phyloP scores from a whole-genome alignment of 306 rosid species.

The Lablab purpureus region DNA sequence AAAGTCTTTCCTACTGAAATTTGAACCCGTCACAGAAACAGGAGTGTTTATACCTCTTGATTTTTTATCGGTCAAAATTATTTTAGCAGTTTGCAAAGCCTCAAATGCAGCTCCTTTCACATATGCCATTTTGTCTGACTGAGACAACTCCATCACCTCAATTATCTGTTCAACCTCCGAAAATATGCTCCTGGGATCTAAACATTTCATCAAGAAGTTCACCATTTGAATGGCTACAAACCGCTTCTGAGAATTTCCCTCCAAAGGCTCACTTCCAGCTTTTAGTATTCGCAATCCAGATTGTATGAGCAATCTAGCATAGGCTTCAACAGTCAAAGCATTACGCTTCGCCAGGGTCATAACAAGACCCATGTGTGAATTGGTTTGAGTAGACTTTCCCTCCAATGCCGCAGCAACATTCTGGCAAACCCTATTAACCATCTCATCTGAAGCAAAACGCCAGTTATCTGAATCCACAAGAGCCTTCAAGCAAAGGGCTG shows the following conservation, averaged over 20 bases:
- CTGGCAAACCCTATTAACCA: conserved; percentile 87
- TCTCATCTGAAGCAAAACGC: conserved; percentile 87
- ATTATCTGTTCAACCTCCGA: conserved; percentile 76
- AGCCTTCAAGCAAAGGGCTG: conserved; percentile 86
- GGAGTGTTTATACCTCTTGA: conserved; percentile 57
- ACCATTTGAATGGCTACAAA: conserved; percentile 83
- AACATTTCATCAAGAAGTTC: conserved; percentile 75
- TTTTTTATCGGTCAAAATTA: conserved; percentile 56
- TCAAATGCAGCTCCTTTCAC: conserved; percentile 90
- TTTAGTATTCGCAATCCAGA: conserved; percentile 70
- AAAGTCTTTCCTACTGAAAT: conserved; percentile 59
- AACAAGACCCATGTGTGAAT: conserved; percentile 81
- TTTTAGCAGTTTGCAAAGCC: conserved; percentile 84
- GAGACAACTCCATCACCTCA: conserved; percentile 86
- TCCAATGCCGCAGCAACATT: conserved; percentile 82
- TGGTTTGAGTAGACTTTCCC: conserved; percentile 74
- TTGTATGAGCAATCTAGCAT: conserved; percentile 79
- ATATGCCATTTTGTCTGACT: conserved; percentile 77
- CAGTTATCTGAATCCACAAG: conserved; percentile 92
- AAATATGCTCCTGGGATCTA: conserved; percentile 77
- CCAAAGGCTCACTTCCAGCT: conserved; percentile 60
- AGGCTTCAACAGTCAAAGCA: conserved; percentile 81
- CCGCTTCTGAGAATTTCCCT: conserved; percentile 81
- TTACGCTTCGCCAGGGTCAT: conserved; percentile 86
- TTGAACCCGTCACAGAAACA: conserved; percentile 71